A percentile compares a stretch with the other conserved stretches of the same genome.
Evolutionary conservation across 2,329 filamentous ascomycete genomes (phyloP).

Genomic region (Penicillium vulpinum): DNA sequence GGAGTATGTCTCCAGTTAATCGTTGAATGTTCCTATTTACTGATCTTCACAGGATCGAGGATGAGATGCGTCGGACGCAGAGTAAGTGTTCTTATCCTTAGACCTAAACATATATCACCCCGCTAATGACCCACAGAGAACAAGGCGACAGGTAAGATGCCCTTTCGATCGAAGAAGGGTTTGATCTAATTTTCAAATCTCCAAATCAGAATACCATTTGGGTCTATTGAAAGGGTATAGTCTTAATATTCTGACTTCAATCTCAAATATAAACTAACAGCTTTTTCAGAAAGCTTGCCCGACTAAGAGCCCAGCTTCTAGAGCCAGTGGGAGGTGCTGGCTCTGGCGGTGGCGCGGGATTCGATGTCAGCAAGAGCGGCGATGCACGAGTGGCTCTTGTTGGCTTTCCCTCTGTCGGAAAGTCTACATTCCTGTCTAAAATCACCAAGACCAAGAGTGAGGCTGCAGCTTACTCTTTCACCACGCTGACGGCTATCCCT

Average conservation of each 20-base stretch:
- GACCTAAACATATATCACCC: conserved; percentile 22
- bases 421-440: conserved; percentile 98
- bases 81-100: conserved; percentile 60
- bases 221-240: conserved; percentile 89
- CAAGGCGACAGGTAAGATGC: conserved; percentile 86
- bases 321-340: conserved; percentile 82
- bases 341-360: conserved; percentile 76
- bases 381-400: conserved; percentile 96
- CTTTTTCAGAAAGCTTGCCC: conserved; percentile 80
- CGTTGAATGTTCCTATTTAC: conserved; percentile 7
- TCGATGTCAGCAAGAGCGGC: conserved; percentile 89
- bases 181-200: conserved; percentile 19
- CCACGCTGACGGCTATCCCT: conserved; percentile 93
- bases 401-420: conserved; percentile 97
- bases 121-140: conserved; percentile 67
- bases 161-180: background rate
- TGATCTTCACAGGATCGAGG: conserved; percentile 75
- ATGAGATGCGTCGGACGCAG: conserved; percentile 98
- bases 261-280: conserved; percentile 20
- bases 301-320: conserved; percentile 88
- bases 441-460: conserved; percentile 98
- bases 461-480: conserved; percentile 95
- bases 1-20: conserved; percentile 62
- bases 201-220: conserved; percentile 82
- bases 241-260: background rate